phyloP scores from a whole-genome alignment of 768 basidiomycete genomes.

The Serendipita sp. region DNA sequence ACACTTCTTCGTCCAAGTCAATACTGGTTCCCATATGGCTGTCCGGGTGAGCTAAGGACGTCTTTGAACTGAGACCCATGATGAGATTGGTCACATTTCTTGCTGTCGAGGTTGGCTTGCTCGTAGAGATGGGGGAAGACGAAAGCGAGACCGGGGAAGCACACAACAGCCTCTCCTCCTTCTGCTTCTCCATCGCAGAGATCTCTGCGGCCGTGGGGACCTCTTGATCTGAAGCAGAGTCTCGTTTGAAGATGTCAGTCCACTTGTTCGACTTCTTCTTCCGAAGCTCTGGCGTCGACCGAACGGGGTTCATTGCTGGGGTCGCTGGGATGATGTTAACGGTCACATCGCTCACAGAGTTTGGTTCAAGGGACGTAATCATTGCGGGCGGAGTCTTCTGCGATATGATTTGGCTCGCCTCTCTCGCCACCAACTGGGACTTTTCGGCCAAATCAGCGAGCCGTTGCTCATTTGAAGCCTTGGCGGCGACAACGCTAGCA shows the following conservation, averaged over 20 bases:
- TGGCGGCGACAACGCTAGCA: not conserved
- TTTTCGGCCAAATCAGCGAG: not conserved
- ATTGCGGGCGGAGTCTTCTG: not conserved
- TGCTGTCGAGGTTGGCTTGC: conserved; percentile 41
- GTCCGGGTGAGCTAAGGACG: conserved; percentile 21
- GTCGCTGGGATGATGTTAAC: conserved; percentile 24
- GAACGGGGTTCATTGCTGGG: conserved; percentile 18
- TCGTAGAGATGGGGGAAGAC: not conserved
- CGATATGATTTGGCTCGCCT: not conserved
- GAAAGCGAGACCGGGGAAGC: not conserved
- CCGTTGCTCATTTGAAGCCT: not conserved
- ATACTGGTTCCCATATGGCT: not conserved
- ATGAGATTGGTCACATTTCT: conserved; percentile 63
- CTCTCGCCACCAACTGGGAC: not conserved
- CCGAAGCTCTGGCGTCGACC: not conserved
- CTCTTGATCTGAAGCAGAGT: conserved; percentile 4
- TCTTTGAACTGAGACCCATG: conserved; percentile 41
- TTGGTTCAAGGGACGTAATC: not conserved
- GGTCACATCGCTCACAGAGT: not conserved
- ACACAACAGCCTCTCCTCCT: conserved; percentile 9
- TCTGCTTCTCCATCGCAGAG: conserved; percentile 19
- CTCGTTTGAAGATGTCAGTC: conserved; percentile 56
- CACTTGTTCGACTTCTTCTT: conserved; percentile 73
- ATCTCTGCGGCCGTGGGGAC: conserved; percentile 15
- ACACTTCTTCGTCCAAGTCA: not conserved